These are phyloP conservation scores for Talaromyces sp. DNA, from an alignment of 2,329 filamentous ascomycete genomes.

Conservation along the genomic window DNA sequence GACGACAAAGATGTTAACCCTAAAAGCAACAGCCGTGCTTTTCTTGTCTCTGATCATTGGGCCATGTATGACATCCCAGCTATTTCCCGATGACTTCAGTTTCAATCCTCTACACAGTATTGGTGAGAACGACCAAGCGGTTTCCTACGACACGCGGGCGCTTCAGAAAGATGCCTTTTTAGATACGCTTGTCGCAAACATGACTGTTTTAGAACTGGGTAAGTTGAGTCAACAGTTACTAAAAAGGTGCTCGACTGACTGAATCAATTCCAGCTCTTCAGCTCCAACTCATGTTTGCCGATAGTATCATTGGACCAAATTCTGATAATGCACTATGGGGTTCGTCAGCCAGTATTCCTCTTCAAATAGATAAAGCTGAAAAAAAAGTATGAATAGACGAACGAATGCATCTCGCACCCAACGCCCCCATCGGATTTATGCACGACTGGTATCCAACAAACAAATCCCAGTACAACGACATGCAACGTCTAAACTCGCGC, in stretches of 20 bases:
- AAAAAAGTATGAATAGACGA: slow-evolving; percentile 16
- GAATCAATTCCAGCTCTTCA: slow-evolving; percentile 27
- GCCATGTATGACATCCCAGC: not conserved
- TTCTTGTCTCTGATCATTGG: not conserved
- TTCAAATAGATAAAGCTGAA: not conserved
- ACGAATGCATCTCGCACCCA: slow-evolving; percentile 32
- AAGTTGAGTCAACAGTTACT: not conserved
- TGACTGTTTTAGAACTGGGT: not conserved
- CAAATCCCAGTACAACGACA: slow-evolving; percentile 37
- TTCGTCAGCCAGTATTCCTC: not conserved
- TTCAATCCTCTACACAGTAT: not conserved
- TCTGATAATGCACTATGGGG: slow-evolving; percentile 37
- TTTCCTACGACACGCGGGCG: not conserved
- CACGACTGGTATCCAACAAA: slow-evolving; percentile 44
- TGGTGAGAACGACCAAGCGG: not conserved
- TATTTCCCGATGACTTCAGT: not conserved
- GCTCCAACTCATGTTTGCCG: slow-evolving; percentile 42
- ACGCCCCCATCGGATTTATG: slow-evolving; percentile 37
- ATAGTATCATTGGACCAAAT: slow-evolving; percentile 36
- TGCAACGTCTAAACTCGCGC: slow-evolving; percentile 35
- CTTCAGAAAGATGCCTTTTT: not conserved
- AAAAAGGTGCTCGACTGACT: not conserved
- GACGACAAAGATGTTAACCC: not conserved
- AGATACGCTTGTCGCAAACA: not conserved
- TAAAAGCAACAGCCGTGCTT: not conserved